Base-by-base conservation (phyloP, 768 basidiomycete genomes). In the Pisolithus tinctorius region DNA sequence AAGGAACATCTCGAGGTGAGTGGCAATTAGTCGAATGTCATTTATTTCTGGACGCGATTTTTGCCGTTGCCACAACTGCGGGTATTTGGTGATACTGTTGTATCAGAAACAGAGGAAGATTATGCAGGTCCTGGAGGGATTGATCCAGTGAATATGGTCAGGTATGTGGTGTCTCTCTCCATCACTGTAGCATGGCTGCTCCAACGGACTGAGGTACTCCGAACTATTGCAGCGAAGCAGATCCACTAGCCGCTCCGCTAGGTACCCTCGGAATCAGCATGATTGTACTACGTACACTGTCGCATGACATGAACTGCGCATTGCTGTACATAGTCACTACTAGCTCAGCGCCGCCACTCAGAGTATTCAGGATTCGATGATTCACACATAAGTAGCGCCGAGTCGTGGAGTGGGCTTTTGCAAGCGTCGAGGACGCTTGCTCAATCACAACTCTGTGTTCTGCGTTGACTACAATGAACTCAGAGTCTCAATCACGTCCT, bases 61-160 rank as follows among this genome's bases (percentile, higher is more conserved):
- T 40, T 16, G 16, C 4, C 14, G 16, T 45, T 20, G 14, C 27
- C 42, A 43, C 51, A 34, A 40, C 37, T 47, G 31, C 46, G 51
- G 46, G 30, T 50, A 20, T 23, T n/a, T 27, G 31, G 41, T 48
- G 23, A 48, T 43, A 46, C 40, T 50, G 8, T 20, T 40, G 47
- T 51, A 45, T 53, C 62, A 89, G 86, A 78, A 76, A 49, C 88
- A 92, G 63, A 82, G 81, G 55, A 74, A 76, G 54, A 73, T 92
- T n/a, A 71, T 85, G 43, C 79, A 83, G 50, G 82, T 91, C 41
- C 63, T 89, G 45, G 81, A 80, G 63, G 82, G 78, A 48, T 63
- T 82, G 55, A 54, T 75, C 53, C 72, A 55, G 27, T 48, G 31
- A 55, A 8, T 16, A 10, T 4, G 27, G 37, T 20, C 29, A 45